Evolutionary conservation across 2,329 filamentous ascomycete species (phyloP), one percentile per base, ranked within the genome.

Genomic region (Cladorrhinum sp.): DNA sequence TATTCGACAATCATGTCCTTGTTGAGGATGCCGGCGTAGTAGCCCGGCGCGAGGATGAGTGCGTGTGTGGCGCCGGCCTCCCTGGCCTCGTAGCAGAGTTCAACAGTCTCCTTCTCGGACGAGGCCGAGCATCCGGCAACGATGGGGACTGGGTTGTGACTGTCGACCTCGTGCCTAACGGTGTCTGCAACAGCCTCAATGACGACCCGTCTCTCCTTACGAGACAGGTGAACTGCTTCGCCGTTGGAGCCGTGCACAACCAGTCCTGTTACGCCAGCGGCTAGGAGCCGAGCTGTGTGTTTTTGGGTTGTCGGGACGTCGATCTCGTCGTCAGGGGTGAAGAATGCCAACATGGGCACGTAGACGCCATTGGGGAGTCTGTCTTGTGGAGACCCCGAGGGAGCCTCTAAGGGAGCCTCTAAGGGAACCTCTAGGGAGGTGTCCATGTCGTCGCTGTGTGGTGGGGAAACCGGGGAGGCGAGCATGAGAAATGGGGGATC

Each of bases 71-170:
- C 87, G 55, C 88, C 88, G 23, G 83, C 79, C 6, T 79, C 77
- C 39, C 81, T 79, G 12, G 87, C 86, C 69, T 90, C 86, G 61
- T 79, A 77, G 73, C 86, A 88, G 36, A 88, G 77, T 58, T 84
- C 79, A 66, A 90, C 81, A 30, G 85, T 85, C 71, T 90, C 87
- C 57, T 85, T 80, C 16, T 85, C 86, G 1, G 86, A 89, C 65
- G 87, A 83, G 30, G 85, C 84, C 49, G 85, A 86, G 66, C 84
- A 86, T 23, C 88, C 88, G 16, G 88, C 87, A 62, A 90, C 84
- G 63, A 91, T 74, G 18, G 86, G 85, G 69, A 88, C 74, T 52
- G 81, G 74, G 1, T 76, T 68, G 69, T 81, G 87, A 5, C 86
- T 62, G 55, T 67, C 65, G 10, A 65, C 28, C 21, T 64, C 65